Evolutionary conservation across 768 basidiomycete genomes (phyloP).

Genomic region (Coprinopsis strossmayeri): DNA sequence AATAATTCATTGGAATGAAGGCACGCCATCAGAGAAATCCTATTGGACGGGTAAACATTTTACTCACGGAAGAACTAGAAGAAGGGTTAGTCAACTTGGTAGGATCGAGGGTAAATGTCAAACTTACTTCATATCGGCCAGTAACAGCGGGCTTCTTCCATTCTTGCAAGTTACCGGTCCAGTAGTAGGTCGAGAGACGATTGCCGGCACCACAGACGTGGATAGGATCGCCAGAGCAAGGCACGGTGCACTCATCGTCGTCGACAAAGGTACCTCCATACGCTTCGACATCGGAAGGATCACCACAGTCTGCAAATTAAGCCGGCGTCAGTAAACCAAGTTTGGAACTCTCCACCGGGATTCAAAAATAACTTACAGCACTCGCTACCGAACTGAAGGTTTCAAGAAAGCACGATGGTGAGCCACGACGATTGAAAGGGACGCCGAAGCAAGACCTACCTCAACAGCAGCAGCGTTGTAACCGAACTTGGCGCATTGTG

Average conservation of each 20-base stretch:
- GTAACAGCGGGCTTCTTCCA: slow-evolving; percentile 64
- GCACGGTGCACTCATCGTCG: slow-evolving; percentile 37
- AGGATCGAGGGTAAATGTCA: too few relatives aligned
- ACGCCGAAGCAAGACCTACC: slow-evolving; percentile 17
- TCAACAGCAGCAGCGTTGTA: slow-evolving; percentile 67
- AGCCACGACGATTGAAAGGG: slow-evolving; percentile 3
- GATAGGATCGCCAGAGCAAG: slow-evolving; percentile 66
- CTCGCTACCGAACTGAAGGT: slow-evolving; percentile 48
- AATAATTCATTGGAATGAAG: background rate
- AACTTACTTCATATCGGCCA: slow-evolving; percentile 62
- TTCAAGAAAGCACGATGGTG: slow-evolving; percentile 1
- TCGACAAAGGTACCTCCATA: slow-evolving; percentile 31
- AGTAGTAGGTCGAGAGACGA: slow-evolving; percentile 48
- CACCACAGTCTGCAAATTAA: slow-evolving; percentile 56
- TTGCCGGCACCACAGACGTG: slow-evolving; percentile 61
- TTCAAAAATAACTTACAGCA: slow-evolving; percentile 52
- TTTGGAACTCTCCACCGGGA: background rate
- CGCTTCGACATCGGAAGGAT: slow-evolving; percentile 44
- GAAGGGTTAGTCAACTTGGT: background rate
- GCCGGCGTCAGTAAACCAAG: background rate
- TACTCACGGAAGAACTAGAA: slow-evolving; percentile 41
- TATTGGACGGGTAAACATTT: background rate
- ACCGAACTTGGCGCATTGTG: slow-evolving; percentile 64
- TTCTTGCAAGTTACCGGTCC: slow-evolving; percentile 44
- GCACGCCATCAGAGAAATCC: background rate